Evolutionary conservation across 78 protist genomes (phyloP), one percentile per base, ranked within the genome.

Genomic region (Capsaspora owczarzaki): DNA sequence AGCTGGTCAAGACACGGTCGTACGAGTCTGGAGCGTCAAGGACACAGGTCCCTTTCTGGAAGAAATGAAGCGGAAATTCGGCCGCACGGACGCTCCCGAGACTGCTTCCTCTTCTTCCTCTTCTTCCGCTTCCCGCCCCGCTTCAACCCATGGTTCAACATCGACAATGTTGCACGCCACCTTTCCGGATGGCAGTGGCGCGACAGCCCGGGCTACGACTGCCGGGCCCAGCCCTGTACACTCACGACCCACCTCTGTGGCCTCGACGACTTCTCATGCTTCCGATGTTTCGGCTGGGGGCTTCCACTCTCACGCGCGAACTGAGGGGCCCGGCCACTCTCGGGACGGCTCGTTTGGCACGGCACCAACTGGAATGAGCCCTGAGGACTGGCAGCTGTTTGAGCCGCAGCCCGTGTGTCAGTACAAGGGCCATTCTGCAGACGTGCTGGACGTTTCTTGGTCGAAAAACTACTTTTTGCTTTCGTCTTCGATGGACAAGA

Each of bases 401-500:
- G 38, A 77, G 20, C 49, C 47, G 6, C 22, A 5, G 44, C 88
- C 88, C 16, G 12, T 4, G 29, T 31, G 33, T 40, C 38, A 29
- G 63, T 82, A 83, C 22, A 8, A 23, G 2, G 91, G 91, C 19
- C 87, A 88, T 56, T 47, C 68, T 16, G 86, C 47, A 14, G 91
- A 85, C 33, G 78, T 88, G 5, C 70, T 88, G 6, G 85, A 82
- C 60, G 38, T 88, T 19, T 76, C 74, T 8, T 88, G 91, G 91
- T 44, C 56, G 53, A 14, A 61, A 27, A 84, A 66, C 47, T 16
- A 79, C 49, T 79, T 79, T 29, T 35, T 87, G 31, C 71, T 87
- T 33, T 42, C 86, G 12, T 76, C 85, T 1, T 77, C 86, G 37
- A 87, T 87, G 85, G 90, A 87, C 63, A 83, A 78, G 69, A 87